A percentile compares a stretch with the other conserved stretches of the same genome.
Conservation (phyloP, 108 stramenopile genomes). For the Stephanodiscus triporus region DNA sequence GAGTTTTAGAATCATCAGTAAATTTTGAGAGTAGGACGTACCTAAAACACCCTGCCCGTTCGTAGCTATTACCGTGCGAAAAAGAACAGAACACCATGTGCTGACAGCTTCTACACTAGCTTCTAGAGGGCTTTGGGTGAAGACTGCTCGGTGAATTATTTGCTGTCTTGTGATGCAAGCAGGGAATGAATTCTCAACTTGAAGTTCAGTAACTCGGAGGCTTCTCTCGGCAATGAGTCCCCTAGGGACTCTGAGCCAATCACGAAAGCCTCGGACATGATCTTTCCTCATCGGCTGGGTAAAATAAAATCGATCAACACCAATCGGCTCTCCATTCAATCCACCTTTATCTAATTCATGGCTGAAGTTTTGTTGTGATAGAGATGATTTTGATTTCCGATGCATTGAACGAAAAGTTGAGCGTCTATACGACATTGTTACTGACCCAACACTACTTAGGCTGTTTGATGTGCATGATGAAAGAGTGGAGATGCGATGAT, state of each 20-base stretch:
- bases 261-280: slow-evolving; percentile 56
- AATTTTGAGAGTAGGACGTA: slow-evolving; percentile 18
- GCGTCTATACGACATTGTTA: slow-evolving; percentile 28
- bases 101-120: slow-evolving; percentile 81
- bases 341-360: slow-evolving; percentile 32
- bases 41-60: slow-evolving; percentile 79
- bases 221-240: slow-evolving; percentile 78
- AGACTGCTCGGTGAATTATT: slow-evolving; percentile 79
- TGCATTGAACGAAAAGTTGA: slow-evolving; percentile 28
- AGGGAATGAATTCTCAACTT: slow-evolving; percentile 82
- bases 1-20: background rate
- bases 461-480: slow-evolving; percentile 36
- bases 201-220: slow-evolving; percentile 79
- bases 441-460: slow-evolving; percentile 34
- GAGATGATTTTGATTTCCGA: slow-evolving; percentile 13
- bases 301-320: slow-evolving; percentile 84
- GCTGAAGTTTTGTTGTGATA: slow-evolving; percentile 16
- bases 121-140: slow-evolving; percentile 83
- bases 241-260: slow-evolving; percentile 73
- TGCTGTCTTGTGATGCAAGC: slow-evolving; percentile 84
- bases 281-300: slow-evolving; percentile 79
- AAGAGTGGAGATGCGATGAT: slow-evolving; percentile 21
- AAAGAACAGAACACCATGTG: slow-evolving; percentile 89
- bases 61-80: slow-evolving; percentile 83
- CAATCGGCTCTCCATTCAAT: slow-evolving; percentile 56